Conservation (phyloP, 176 grass and related monocot species). For the Oryza glaberrima region DNA sequence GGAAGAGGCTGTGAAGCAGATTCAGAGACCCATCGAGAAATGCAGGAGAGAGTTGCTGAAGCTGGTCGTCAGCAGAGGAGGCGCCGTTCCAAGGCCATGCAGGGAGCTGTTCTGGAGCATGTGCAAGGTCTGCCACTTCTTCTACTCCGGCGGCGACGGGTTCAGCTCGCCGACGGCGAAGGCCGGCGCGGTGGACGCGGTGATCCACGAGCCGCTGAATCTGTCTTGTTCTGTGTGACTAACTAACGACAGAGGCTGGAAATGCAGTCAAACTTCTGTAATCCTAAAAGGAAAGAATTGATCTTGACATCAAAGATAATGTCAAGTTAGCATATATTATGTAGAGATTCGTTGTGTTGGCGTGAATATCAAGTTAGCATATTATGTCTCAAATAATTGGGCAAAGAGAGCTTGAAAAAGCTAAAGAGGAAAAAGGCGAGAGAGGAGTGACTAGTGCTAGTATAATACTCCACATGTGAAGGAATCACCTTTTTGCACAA, state of each 20-base stretch:
- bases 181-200: constrained; percentile 63
- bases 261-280: not conserved
- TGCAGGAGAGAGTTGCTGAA: constrained; percentile 60
- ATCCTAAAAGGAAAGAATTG: not conserved
- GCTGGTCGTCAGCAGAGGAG: constrained; percentile 54
- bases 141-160: constrained; percentile 74
- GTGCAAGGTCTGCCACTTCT: constrained; percentile 73
- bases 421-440: not conserved
- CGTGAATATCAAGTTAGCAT: constrained; percentile 41
- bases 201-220: constrained; percentile 46
- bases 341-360: constrained; percentile 11
- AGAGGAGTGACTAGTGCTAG: not conserved
- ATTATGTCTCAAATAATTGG: constrained; percentile 31
- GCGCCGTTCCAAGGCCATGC: constrained; percentile 65
- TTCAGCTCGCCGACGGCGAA: constrained; percentile 80
- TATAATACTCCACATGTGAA: constrained; percentile 28
- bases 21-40: constrained; percentile 27
- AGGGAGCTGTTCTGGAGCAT: constrained; percentile 91
- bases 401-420: constrained; percentile 24
- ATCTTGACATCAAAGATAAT: not conserved
- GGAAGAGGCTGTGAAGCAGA: constrained; percentile 41
- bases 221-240: not conserved
- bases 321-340: constrained; percentile 31
- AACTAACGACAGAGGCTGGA: no score
- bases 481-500: constrained; percentile 55